phyloP scores from a whole-genome alignment of 768 basidiomycete species.

The Russula dissimulans region DNA sequence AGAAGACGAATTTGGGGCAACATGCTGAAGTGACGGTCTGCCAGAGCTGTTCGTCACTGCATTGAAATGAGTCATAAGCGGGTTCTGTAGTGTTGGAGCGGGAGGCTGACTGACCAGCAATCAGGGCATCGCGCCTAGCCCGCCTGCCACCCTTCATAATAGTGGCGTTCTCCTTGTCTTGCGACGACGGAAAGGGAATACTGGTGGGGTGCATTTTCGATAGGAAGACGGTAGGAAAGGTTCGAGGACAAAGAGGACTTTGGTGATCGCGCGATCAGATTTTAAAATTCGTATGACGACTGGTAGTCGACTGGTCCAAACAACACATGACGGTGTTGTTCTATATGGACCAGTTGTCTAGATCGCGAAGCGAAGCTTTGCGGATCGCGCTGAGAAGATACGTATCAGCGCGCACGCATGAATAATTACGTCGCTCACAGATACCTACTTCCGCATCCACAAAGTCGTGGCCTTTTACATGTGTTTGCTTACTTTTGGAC shows the following conservation, averaged over 20 bases:
- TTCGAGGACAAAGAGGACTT: not conserved
- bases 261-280: not conserved
- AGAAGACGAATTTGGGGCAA: not conserved
- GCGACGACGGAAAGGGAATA: not conserved
- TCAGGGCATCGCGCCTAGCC: not conserved
- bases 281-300: not conserved
- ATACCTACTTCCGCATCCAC: too few species aligned
- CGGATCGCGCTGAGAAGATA: too few species aligned
- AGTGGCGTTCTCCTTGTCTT: not conserved
- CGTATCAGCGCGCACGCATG: too few species aligned
- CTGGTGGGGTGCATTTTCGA: not conserved
- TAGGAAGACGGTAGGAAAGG: not conserved
- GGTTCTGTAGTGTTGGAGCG: too few species aligned
- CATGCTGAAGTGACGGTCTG: not conserved
- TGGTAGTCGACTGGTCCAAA: not conserved
- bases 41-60: not conserved
- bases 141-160: not conserved
- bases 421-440: too few species aligned
- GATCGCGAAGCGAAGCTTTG: too few species aligned
- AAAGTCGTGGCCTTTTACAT: too few species aligned
- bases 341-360: too few species aligned
- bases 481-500: too few species aligned
- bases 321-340: too few species aligned
- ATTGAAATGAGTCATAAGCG: not conserved
- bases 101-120: slow-evolving; percentile 1